Conservation (phyloP, 2,329 filamentous ascomycete species). For the Monosporascus sp. region DNA sequence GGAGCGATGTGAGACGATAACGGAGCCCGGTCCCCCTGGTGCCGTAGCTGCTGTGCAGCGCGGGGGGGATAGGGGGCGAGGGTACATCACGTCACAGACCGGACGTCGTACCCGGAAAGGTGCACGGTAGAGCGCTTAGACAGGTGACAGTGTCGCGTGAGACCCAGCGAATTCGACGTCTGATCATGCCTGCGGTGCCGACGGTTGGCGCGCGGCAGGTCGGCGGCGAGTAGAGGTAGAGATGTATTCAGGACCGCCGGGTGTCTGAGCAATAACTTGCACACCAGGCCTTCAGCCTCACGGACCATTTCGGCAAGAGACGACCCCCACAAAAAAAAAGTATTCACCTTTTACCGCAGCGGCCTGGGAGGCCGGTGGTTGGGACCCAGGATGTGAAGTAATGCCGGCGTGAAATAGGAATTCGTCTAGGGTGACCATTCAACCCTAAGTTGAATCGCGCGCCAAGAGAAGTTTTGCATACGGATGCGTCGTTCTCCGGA, state of each 20-base stretch:
- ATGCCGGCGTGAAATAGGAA: not conserved
- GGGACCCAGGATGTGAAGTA: conserved; percentile 19
- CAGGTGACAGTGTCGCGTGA: conserved; percentile 40
- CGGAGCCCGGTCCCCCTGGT: conserved; percentile 35
- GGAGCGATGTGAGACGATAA: conserved; percentile 37
- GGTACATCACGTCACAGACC: conserved; percentile 3
- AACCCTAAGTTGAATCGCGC: too few relatives aligned
- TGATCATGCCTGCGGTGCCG: conserved; percentile 42
- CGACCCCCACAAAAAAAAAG: too few relatives aligned
- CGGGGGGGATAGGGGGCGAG: conserved; percentile 18
- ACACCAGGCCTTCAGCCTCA: conserved; percentile 44
- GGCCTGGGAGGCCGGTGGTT: conserved; percentile 25
- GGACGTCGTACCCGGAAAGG: conserved; percentile 19
- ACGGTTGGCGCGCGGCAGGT: conserved; percentile 38
- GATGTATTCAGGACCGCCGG: conserved; percentile 28
- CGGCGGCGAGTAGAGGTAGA: conserved; percentile 11
- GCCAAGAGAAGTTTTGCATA: too few relatives aligned
- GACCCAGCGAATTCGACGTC: conserved; percentile 38
- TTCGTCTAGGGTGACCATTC: too few relatives aligned
- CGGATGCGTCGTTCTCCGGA: too few relatives aligned
- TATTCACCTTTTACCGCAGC: not conserved
- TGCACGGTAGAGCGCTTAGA: conserved; percentile 39
- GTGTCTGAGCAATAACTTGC: conserved; percentile 36
- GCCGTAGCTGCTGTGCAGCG: conserved; percentile 36
- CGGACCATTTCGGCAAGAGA: conserved; percentile 37